phyloP scores from a whole-genome alignment of 1,284 basidiomycete species.

The Sutorius eximius region DNA sequence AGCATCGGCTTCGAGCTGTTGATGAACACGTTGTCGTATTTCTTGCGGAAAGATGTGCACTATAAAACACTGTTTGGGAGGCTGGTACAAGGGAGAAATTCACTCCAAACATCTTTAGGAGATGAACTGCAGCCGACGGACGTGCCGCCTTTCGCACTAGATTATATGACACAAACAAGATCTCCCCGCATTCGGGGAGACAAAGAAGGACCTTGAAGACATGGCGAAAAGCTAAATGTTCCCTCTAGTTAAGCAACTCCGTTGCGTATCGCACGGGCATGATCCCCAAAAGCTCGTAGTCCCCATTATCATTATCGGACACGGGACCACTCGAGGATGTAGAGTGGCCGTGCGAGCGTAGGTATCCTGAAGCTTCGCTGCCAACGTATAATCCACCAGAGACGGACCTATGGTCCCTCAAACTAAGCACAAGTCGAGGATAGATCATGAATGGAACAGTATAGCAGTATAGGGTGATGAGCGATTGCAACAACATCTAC shows the following conservation, averaged over 20 bases:
- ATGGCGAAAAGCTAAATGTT: neutral
- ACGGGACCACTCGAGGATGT: neutral
- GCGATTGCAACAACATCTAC: neutral
- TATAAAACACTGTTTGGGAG: too few relatives aligned
- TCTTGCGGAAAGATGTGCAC: too few relatives aligned
- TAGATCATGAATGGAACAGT: slow-evolving; percentile 8
- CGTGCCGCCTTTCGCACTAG: too few relatives aligned
- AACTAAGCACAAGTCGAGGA: slow-evolving; percentile 4
- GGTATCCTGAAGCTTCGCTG: neutral
- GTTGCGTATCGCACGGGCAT: neutral
- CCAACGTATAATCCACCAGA: neutral
- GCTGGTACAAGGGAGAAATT: too few relatives aligned
- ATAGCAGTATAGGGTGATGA: neutral
- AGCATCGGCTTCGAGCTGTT: too few relatives aligned
- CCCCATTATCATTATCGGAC: neutral
- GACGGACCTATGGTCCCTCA: neutral
- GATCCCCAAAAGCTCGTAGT: neutral
- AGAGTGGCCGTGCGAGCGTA: too few relatives aligned
- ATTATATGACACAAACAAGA: too few relatives aligned
- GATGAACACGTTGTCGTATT: too few relatives aligned
- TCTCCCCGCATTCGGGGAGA: too few relatives aligned
- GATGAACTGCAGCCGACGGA: too few relatives aligned
- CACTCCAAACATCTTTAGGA: too few relatives aligned
- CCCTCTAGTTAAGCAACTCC: neutral
- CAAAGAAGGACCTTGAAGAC: too few relatives aligned